These are phyloP conservation scores for Neurospora cerealis DNA, from an alignment of 495 filamentous ascomycete species.

Conservation along the genomic window DNA sequence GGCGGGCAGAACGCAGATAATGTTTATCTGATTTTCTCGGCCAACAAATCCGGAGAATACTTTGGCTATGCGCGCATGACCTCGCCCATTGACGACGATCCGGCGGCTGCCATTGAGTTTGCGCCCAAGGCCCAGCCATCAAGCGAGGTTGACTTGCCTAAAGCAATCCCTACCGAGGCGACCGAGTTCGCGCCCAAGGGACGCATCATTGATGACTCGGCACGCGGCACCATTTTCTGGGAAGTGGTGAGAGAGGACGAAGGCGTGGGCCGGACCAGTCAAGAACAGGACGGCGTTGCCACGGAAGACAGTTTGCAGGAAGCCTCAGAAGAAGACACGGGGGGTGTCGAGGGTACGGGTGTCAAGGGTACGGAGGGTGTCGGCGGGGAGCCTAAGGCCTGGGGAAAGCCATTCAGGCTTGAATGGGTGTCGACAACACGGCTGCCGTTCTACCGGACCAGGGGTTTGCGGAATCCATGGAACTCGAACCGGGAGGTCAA, in stretches of 20 bases:
- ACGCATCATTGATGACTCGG: constrained; percentile 86
- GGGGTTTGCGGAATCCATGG: constrained; percentile 90
- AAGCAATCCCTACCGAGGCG: constrained; percentile 65
- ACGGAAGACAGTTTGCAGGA: constrained; percentile 20
- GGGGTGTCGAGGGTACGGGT: constrained; percentile 24
- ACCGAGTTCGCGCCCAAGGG: constrained; percentile 77
- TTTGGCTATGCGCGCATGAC: constrained; percentile 93
- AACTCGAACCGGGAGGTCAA: constrained; percentile 95
- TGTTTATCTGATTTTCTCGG: constrained; percentile 94
- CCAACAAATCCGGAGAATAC: constrained; percentile 97
- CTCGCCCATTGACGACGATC: constrained; percentile 72
- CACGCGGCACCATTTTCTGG: constrained; percentile 94
- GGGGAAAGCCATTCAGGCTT: constrained; percentile 88
- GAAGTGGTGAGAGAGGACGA: constrained; percentile 59
- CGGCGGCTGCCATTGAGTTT: constrained; percentile 56
- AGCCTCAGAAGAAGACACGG: constrained; percentile 12
- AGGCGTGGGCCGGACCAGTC: constrained; percentile 23
- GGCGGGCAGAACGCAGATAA: constrained; percentile 59
- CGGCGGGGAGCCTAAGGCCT: constrained; percentile 45
- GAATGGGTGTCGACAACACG: constrained; percentile 83
- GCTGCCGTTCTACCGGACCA: constrained; percentile 83
- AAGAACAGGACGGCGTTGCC: constrained; percentile 29
- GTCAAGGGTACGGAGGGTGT: constrained; percentile 26
- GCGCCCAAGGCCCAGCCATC: constrained; percentile 46
- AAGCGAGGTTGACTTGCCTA: constrained; percentile 54